Evolutionary conservation across 192 early-diverging fungal genomes (phyloP).

Genomic region (Entomortierella parvispora): DNA sequence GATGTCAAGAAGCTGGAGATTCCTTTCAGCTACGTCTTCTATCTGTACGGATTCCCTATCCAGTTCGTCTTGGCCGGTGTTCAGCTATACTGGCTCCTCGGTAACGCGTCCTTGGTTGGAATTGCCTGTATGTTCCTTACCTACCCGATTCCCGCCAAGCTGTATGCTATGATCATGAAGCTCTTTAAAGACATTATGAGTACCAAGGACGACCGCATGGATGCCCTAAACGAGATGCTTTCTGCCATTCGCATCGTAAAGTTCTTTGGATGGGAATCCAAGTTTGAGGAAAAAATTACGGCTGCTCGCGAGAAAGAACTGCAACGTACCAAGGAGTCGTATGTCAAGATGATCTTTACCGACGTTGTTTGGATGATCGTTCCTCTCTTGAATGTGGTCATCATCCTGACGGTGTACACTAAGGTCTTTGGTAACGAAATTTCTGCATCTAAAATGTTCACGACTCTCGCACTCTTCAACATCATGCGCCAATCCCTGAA

Average conservation of each 20-base stretch:
- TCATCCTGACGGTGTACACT: conserved; percentile 68
- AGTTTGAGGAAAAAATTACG: conserved; percentile 75
- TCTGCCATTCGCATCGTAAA: conserved; percentile 92
- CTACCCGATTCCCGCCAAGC: conserved; percentile 64
- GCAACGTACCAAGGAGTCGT: conserved; percentile 54
- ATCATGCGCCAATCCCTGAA: conserved; percentile 72
- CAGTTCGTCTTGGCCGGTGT: conserved; percentile 71
- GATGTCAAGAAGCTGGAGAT: conserved; percentile 41
- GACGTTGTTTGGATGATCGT: conserved; percentile 63
- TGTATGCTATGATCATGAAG: conserved; percentile 58
- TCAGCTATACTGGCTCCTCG: conserved; percentile 80
- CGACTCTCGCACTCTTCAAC: no score
- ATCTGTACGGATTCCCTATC: conserved; percentile 68
- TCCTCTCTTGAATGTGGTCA: conserved; percentile 69
- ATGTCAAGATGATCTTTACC: conserved; percentile 66
- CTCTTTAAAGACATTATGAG: conserved; percentile 63
- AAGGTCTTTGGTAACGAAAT: conserved; percentile 62
- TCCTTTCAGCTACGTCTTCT: conserved; percentile 34
- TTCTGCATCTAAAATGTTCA: conserved; percentile 60
- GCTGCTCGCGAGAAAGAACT: conserved; percentile 71
- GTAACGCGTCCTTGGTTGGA: conserved; percentile 84
- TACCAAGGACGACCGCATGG: conserved; percentile 81
- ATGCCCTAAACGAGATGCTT: conserved; percentile 81
- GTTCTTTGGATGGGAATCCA: conserved; percentile 86
- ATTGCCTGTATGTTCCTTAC: conserved; percentile 70